Evolutionary conservation across 768 basidiomycete genomes (phyloP).

Genomic region (Obba rivulosa): DNA sequence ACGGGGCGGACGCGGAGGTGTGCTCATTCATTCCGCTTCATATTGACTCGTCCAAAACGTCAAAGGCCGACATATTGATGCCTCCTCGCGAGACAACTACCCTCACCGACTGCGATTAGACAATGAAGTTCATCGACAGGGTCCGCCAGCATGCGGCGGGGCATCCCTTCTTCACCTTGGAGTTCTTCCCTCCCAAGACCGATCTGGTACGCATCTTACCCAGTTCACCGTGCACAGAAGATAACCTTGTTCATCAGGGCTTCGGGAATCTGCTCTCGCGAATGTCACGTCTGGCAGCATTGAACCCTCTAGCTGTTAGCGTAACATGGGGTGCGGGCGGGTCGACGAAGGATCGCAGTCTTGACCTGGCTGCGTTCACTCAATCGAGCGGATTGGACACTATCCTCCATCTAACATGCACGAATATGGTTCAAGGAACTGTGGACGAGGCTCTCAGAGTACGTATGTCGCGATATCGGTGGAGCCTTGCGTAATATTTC

Average conservation of each 20-base stretch:
- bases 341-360: slow-evolving; percentile 77
- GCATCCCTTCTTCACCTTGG: slow-evolving; percentile 83
- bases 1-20: too few relatives aligned
- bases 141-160: slow-evolving; percentile 39
- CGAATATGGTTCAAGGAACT: slow-evolving; percentile 88
- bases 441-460: slow-evolving; percentile 86
- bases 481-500: not conserved
- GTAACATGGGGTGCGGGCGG: slow-evolving; percentile 99
- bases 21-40: not conserved
- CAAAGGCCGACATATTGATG: too few relatives aligned
- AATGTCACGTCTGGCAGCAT: slow-evolving; percentile 70
- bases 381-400: slow-evolving; percentile 78
- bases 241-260: slow-evolving; percentile 45
- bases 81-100: too few relatives aligned
- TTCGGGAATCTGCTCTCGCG: slow-evolving; percentile 88
- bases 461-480: slow-evolving; percentile 14
- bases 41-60: slow-evolving; percentile 8
- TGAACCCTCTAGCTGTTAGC: slow-evolving; percentile 81
- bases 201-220: slow-evolving; percentile 53
- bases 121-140: slow-evolving; percentile 73
- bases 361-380: slow-evolving; percentile 79
- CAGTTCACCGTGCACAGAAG: slow-evolving; percentile 1
- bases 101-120: not conserved
- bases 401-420: slow-evolving; percentile 93
- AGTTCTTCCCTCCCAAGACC: slow-evolving; percentile 96